These are phyloP conservation scores for Gleditsia sinensis DNA, from an alignment of 306 rosid species.

Conservation along the genomic window DNA sequence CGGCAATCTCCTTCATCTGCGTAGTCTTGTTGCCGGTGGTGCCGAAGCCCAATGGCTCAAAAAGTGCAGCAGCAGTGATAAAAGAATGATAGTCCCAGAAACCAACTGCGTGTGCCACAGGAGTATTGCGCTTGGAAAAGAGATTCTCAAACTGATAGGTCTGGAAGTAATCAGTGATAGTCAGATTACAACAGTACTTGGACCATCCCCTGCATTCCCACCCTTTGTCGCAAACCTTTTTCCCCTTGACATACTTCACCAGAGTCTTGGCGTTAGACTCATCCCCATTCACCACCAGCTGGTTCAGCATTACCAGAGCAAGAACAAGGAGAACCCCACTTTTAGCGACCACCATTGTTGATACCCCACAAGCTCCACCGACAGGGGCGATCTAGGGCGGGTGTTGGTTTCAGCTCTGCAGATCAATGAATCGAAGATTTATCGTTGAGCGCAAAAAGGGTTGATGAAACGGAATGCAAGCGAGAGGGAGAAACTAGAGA, in stretches of 20 bases:
- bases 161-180: constrained; percentile 70
- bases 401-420: neutral
- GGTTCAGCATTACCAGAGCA: constrained; percentile 11
- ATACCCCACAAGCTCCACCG: neutral
- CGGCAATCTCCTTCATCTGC: constrained; percentile 91
- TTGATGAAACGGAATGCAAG: neutral
- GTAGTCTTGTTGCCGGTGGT: constrained; percentile 75
- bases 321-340: constrained; percentile 16
- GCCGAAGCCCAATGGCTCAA: constrained; percentile 79
- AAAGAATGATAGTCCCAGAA: constrained; percentile 90
- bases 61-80: constrained; percentile 66
- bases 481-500: neutral
- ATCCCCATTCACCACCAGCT: constrained; percentile 36
- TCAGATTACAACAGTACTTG: constrained; percentile 70
- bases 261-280: constrained; percentile 32
- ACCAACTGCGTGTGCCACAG: constrained; percentile 81
- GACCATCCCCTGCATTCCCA: constrained; percentile 90
- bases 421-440: neutral
- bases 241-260: constrained; percentile 66
- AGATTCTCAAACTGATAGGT: constrained; percentile 87
- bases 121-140: constrained; percentile 72
- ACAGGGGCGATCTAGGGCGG: constrained; percentile 2
- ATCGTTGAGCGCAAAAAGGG: neutral
- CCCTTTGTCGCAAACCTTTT: constrained; percentile 70
- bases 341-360: constrained; percentile 14